Evolutionary conservation across 768 basidiomycete species (phyloP).

Genomic region (Agaricus bisporus): DNA sequence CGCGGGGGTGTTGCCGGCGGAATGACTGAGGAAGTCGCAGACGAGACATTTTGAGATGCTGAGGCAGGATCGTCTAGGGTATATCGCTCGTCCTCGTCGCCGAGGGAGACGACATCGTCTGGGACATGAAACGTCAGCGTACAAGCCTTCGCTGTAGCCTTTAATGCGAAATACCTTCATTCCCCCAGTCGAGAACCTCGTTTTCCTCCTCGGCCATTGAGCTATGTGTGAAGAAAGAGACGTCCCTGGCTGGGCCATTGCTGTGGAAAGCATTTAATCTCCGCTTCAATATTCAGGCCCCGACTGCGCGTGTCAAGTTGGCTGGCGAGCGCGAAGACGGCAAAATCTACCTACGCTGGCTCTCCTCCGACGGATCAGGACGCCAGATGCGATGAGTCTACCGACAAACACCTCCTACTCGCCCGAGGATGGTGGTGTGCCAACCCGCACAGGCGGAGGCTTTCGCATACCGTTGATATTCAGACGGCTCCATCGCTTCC

Average conservation of each 20-base stretch:
- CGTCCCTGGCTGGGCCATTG: neutral
- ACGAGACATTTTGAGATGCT: slow-evolving; percentile 6
- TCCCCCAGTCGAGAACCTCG: slow-evolving; percentile 67
- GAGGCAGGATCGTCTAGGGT: slow-evolving; percentile 17
- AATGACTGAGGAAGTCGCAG: neutral
- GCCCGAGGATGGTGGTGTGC: slow-evolving; percentile 31
- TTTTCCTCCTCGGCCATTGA: slow-evolving; percentile 62
- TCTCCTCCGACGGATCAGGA: slow-evolving; percentile 28
- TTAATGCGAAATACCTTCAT: slow-evolving; percentile 37
- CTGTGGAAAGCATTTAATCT: slow-evolving; percentile 14
- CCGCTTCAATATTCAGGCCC: slow-evolving; percentile 20
- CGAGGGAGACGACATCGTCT: slow-evolving; percentile 61
- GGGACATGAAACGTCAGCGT: slow-evolving; percentile 44
- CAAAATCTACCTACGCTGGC: slow-evolving; percentile 25
- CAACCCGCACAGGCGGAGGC: slow-evolving; percentile 4
- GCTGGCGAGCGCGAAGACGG: too few species aligned
- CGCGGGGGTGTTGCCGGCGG: neutral
- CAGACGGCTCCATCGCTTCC: slow-evolving; percentile 70
- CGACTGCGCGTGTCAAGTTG: slow-evolving; percentile 11
- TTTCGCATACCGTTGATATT: slow-evolving; percentile 66
- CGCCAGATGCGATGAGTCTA: slow-evolving; percentile 32
- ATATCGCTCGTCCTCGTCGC: slow-evolving; percentile 63
- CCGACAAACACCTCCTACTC: slow-evolving; percentile 32
- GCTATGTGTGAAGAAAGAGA: slow-evolving; percentile 13
- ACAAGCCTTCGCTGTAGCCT: slow-evolving; percentile 9